Evolutionary conservation across 2,329 filamentous ascomycete genomes (phyloP), one percentile per base, ranked within the genome.

Genomic region (Neopestalotiopsis clavispora): DNA sequence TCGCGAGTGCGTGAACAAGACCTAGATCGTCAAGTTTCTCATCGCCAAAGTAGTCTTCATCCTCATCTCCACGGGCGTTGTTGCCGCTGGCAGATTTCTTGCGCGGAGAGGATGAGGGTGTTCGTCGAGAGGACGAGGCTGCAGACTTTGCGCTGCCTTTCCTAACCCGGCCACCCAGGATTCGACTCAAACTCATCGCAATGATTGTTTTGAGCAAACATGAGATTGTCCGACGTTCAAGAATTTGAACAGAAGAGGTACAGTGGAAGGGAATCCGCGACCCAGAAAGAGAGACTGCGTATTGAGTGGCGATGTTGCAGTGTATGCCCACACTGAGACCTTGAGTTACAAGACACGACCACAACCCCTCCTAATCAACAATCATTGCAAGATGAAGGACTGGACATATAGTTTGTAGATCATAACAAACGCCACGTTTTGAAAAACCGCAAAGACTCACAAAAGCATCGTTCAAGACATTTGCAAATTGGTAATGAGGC

Each of bases 11-110:
- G 40, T 83, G 81, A 17, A 89, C 82, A 10, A 89, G 80, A 12
- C 91, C 91, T 14, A 82, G 78, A 73, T 93, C 90, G 59, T 90
- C 85, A 17, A 94, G 85, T 61, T 82, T 84, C 10, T 67, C 65
- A 65, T 86, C 82, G 12, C 80, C 76, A 64, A 83, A 78, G 52
- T 77, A 73, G 65, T 82, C 78, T 4, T 83, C 78, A 20, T 80
- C 77, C 23, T 75, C 73, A 63, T 72, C 71, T 68, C 72, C 68
- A 64, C 75, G 67, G n/a, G 76, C 70, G 32, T 67, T 42, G 59
- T 64, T 20, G 69, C 34, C 30, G 70, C 72, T 3, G 66, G 76
- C 77, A 65, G 74, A 73, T 62, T 72, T 74, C 57, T 74, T 72
- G 9, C 75, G 69, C 40, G 75, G 72, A 64, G 74, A 69, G 13